Evolutionary conservation across 2,329 filamentous ascomycete genomes (phyloP).

Genomic region (Claviceps humidiphila): DNA sequence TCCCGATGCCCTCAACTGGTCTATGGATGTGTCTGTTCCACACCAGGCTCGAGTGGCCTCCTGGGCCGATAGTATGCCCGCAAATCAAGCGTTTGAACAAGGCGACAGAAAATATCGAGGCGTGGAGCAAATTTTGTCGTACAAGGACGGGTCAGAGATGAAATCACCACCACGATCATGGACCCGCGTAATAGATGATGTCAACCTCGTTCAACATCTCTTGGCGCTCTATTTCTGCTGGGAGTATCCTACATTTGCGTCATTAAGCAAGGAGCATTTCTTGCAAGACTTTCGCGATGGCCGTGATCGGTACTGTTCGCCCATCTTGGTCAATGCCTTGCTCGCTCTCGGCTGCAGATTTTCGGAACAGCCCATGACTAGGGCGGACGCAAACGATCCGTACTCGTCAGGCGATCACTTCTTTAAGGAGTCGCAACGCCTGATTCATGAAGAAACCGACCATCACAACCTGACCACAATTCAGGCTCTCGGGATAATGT

Average conservation of each 20-base stretch:
- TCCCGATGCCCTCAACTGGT: constrained; percentile 34
- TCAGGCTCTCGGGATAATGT: constrained; percentile 65
- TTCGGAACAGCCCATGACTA: constrained; percentile 50
- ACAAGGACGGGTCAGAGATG: constrained; percentile 29
- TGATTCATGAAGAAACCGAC: constrained; percentile 44
- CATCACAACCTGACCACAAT: constrained; percentile 55
- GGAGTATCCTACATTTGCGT: constrained; percentile 63
- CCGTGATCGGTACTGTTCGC: constrained; percentile 51
- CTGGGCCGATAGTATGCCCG: constrained; percentile 34
- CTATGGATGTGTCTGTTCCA: constrained; percentile 23
- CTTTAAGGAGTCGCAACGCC: constrained; percentile 52
- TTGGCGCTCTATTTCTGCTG: constrained; percentile 60
- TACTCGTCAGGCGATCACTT: constrained; percentile 60
- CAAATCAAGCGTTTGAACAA: constrained; percentile 19
- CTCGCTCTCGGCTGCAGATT: constrained; percentile 55
- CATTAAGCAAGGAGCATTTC: constrained; percentile 60
- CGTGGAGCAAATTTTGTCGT: constrained; percentile 35
- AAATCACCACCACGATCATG: constrained; percentile 34
- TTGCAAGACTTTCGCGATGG: constrained; percentile 50
- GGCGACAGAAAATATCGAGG: constrained; percentile 22
- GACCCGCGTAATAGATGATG: constrained; percentile 48
- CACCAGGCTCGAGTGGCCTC: constrained; percentile 33
- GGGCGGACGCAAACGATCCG: constrained; percentile 47
- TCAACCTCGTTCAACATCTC: constrained; percentile 46
- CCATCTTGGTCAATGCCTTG: constrained; percentile 52